Conservation (phyloP, 78 protist genomes). For the Trichosphaerium sp. region DNA sequence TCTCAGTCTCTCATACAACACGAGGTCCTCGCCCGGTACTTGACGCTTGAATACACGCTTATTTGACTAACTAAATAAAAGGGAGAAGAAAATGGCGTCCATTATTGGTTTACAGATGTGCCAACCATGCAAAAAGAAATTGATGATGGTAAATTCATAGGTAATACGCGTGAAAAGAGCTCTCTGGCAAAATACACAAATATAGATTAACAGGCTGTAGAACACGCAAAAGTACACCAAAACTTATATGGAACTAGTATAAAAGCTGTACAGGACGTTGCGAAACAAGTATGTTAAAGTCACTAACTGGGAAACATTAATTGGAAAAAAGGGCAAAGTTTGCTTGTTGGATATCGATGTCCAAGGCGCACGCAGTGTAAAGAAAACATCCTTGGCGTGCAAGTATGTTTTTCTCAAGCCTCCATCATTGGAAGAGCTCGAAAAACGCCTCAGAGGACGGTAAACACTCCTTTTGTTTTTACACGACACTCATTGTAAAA, state of each 20-base stretch:
- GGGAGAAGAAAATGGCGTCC: too few species aligned
- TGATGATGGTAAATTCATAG: not conserved
- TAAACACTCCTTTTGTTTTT: not conserved
- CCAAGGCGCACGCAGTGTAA: slow-evolving; percentile 74
- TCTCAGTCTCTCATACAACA: slow-evolving; percentile 46
- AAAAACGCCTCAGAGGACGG: slow-evolving; percentile 52
- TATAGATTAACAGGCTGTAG: slow-evolving; percentile 13
- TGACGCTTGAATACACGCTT: too few species aligned
- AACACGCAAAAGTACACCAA: slow-evolving; percentile 47
- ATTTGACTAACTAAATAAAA: too few species aligned
- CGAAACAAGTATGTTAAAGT: not conserved
- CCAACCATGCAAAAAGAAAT: slow-evolving; percentile 28
- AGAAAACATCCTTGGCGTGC: slow-evolving; percentile 22
- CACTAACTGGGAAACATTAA: not conserved
- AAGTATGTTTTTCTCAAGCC: slow-evolving; percentile 59
- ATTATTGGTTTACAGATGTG: slow-evolving; percentile 22
- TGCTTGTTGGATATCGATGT: slow-evolving; percentile 80
- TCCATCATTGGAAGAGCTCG: slow-evolving; percentile 59
- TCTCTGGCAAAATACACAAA: not conserved
- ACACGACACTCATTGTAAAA: not conserved
- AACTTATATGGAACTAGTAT: slow-evolving; percentile 54
- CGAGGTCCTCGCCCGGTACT: slow-evolving; percentile 53
- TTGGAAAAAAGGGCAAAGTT: slow-evolving; percentile 34
- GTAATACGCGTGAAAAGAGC: not conserved
- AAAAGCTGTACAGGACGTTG: not conserved